Percentiles rank a stretch among this genome's conserved stretches.
phyloP scores from a whole-genome alignment of 1,139 yeast species.

The Sugiyamaella pinicola region DNA sequence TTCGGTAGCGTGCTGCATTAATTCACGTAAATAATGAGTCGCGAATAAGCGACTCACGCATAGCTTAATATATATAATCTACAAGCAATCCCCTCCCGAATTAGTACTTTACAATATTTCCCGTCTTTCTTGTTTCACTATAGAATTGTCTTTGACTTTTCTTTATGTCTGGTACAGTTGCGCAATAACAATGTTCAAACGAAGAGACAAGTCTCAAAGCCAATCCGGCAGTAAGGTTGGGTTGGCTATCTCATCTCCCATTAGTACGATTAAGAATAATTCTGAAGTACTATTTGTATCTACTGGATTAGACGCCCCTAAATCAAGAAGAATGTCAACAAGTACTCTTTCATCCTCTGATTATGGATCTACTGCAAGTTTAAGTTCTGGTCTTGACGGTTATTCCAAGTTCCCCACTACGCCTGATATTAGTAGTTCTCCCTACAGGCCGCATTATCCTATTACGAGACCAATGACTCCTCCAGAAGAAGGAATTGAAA shows the following conservation, averaged over 20 bases:
- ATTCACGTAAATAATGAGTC: not conserved
- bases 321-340: not conserved
- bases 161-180: not conserved
- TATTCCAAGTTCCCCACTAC: not conserved
- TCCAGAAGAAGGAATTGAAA: slow-evolving; percentile 3
- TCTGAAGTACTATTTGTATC: slow-evolving; percentile 10
- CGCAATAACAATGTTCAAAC: slow-evolving; percentile 4
- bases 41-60: slow-evolving; percentile 4
- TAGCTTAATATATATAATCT: slow-evolving; percentile 11
- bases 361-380: not conserved
- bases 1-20: not conserved
- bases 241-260: slow-evolving; percentile 20
- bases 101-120: not conserved
- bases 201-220: slow-evolving; percentile 13
- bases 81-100: slow-evolving; percentile 3
- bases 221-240: slow-evolving; percentile 4
- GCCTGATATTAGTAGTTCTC: not conserved
- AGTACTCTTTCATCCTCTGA: not conserved
- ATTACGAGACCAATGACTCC: slow-evolving; percentile 10
- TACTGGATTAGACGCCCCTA: not conserved
- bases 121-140: not conserved
- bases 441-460: not conserved
- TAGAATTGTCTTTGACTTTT: too few species aligned
- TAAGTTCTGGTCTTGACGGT: not conserved
- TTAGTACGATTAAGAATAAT: slow-evolving; percentile 16